These are phyloP conservation scores for Pestalotiopsis sp. DNA, from an alignment of 2,329 filamentous ascomycete species.

Conservation along the genomic window DNA sequence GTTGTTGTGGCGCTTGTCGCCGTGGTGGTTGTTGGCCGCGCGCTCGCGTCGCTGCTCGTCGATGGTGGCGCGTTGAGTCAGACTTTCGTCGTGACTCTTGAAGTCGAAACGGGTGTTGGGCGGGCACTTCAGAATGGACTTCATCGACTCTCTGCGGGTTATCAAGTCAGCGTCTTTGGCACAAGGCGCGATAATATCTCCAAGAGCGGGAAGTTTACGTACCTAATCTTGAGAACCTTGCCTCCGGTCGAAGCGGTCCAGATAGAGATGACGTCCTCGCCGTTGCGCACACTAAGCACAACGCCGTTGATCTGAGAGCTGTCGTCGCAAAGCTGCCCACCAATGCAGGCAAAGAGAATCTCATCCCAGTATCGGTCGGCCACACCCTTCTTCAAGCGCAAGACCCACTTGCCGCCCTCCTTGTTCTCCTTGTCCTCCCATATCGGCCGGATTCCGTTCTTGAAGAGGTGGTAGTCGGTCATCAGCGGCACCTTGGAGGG, in stretches of 20 bases:
- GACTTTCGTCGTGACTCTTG: constrained; percentile 95
- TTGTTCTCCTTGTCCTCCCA: constrained; percentile 99
- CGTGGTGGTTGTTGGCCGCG: constrained; percentile 47
- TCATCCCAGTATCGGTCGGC: constrained; percentile 98
- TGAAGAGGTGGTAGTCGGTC: constrained; percentile 98
- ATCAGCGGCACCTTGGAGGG: constrained; percentile 88
- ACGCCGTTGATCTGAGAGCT: constrained; percentile 89
- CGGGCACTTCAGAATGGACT: constrained; percentile 83
- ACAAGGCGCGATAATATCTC: not conserved
- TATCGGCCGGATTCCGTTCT: constrained; percentile 91
- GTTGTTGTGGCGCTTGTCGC: constrained; percentile 34
- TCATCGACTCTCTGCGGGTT: constrained; percentile 82
- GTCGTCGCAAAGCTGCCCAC: constrained; percentile 89
- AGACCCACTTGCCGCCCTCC: constrained; percentile 95
- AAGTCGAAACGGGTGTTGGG: constrained; percentile 89
- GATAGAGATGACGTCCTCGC: constrained; percentile 95
- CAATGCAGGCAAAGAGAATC: constrained; percentile 84
- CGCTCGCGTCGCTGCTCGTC: constrained; percentile 93
- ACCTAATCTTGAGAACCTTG: constrained; percentile 95
- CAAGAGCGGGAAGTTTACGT: constrained; percentile 36
- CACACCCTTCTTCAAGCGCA: constrained; percentile 95
- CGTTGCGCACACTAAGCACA: constrained; percentile 90
- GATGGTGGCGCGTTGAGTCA: constrained; percentile 86
- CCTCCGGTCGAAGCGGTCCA: constrained; percentile 95
- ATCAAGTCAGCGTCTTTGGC: not conserved